Base-by-base conservation (phyloP, 441 rosid species). In the Corymbia citriodora region DNA sequence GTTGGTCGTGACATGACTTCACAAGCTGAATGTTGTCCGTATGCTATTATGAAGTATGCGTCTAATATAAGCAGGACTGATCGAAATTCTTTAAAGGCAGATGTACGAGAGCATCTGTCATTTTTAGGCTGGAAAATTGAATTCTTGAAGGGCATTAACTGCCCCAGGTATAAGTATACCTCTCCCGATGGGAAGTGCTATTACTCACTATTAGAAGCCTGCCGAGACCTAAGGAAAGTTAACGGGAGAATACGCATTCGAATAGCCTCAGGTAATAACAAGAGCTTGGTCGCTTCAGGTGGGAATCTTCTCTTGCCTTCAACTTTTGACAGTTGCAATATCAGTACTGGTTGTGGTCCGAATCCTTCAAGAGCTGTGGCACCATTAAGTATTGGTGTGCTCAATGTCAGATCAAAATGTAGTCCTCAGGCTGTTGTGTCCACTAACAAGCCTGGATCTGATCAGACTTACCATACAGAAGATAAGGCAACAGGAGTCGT, bases 21-120 rank as follows among this genome's bases (percentile, higher is more conserved):
- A 89, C 94, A 92, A 89, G 92, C 96, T 90, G 94, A 95, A 91
- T 90, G 72, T 52, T 92, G 93, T 93, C 96, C 97, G 3, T 91
- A 93, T 88, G 95, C 96, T 88, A 91, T 97, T 89, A 57, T 70
- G 45, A 89, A 91, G 87, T 97, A 93, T 90, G 92, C 91, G 72
- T 88, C 72, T 53, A 83, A 49, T 45, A 40, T 79, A 55, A 59
- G 49, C 70, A 87, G 89, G 74, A 57, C 49, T 8, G 63, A 89
- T 48, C 88, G 70, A 10, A 52, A 48, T 65, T 36, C 70, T 79
- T 88, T 90, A 8, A 88, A 72, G 15, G 29, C 23, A 11, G 61
- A 27, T 8, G 90, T 90, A 18, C 88, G 92, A 90, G 89, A 83
- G 21, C 93, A 92, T n/a, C 93, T 93, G 40, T 23, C 53, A 31